Percentiles rank a stretch among this genome's conserved stretches.
phyloP scores from a whole-genome alignment of 352 stramenopile genomes.

The Pythium volutum region DNA sequence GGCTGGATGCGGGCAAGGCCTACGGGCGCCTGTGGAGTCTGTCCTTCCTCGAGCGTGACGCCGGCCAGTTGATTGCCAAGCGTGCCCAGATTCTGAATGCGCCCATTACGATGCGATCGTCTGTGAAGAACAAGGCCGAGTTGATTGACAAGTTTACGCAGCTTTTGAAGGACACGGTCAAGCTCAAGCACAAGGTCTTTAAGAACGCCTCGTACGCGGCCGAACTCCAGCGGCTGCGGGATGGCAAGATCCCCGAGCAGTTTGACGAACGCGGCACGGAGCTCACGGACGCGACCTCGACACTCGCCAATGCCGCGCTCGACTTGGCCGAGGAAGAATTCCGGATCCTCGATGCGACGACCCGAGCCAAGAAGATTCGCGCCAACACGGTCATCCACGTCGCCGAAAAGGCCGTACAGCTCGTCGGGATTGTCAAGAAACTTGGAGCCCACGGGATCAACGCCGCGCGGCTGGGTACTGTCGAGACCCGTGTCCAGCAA shows the following conservation, averaged over 20 bases:
- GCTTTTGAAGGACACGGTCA: constrained; percentile 82
- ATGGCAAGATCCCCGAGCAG: constrained; percentile 63
- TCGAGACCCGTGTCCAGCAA: constrained; percentile 42
- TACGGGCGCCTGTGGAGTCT: constrained; percentile 78
- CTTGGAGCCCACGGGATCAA: constrained; percentile 62
- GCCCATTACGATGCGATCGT: constrained; percentile 52
- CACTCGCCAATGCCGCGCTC: constrained; percentile 64
- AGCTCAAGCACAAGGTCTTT: constrained; percentile 89
- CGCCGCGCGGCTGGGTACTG: constrained; percentile 33
- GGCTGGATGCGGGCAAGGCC: constrained; percentile 68
- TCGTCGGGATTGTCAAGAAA: constrained; percentile 86
- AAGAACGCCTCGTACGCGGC: constrained; percentile 61
- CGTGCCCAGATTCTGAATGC: constrained; percentile 69
- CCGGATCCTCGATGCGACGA: constrained; percentile 53
- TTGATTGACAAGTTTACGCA: constrained; percentile 86
- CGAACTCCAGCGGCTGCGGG: constrained; percentile 53
- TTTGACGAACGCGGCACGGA: constrained; percentile 64
- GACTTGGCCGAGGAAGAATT: constrained; percentile 83
- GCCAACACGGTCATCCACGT: constrained; percentile 64
- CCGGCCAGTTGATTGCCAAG: constrained; percentile 74
- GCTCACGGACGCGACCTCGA: constrained; percentile 55
- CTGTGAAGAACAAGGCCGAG: constrained; percentile 75
- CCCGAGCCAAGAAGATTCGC: constrained; percentile 78
- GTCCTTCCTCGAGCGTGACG: constrained; percentile 75
- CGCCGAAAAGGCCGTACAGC: constrained; percentile 66